Base-by-base conservation (phyloP, 805 yeast species). In the Vanderwaltozyma polyspora region DNA sequence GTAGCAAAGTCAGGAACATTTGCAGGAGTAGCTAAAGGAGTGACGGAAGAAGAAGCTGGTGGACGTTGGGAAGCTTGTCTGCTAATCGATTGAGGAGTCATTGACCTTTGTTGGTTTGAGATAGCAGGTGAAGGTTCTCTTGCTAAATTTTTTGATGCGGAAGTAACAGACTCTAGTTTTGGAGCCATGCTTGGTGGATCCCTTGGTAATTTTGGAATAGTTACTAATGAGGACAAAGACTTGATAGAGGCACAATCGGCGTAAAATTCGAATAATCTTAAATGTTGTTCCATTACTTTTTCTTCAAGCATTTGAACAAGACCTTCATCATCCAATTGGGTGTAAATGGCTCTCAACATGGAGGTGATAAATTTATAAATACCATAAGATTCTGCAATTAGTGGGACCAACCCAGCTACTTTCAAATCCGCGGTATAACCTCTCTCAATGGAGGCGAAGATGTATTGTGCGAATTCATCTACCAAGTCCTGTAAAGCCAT, bases 371-470 rank as follows among this genome's bases (percentile, higher is more conserved):
- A 89, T 57, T 85, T 82, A 59, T 86, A 84, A 38, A 89, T 85
- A 29, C 97, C 97, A 51, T 84, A 87, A 2, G 93, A 73, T 57
- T 89, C 98, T 6, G 89, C 72, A 34, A 89, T 84, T 59, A 87
- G 66, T 3, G 96, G 96, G 25, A 89, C 91, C 43, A 89, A 64
- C 1, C 95, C 85, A 41, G 91, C 74, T 13, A 84, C 79, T 43
- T 80, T 78, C 59, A 93, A 84, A 46, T 89, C 89, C 25, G 67
- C 57, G 1, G 41, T 28, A 12, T 59, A 58, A 13, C 78, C 70
- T 33, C 72, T 74, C 22, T 72, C 67, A 34, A 86, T 65, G 5
- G 80, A 68, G 0, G 93, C 76, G 52, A 89, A 80, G 9, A 87
- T 70, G 26, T 82, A 61, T 40, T 79, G 74, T 45, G 81, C 86